Evolutionary conservation across 345 rosid species (phyloP), one percentile per base, ranked within the genome.

Genomic region (Bruguiera gymnorhiza): DNA sequence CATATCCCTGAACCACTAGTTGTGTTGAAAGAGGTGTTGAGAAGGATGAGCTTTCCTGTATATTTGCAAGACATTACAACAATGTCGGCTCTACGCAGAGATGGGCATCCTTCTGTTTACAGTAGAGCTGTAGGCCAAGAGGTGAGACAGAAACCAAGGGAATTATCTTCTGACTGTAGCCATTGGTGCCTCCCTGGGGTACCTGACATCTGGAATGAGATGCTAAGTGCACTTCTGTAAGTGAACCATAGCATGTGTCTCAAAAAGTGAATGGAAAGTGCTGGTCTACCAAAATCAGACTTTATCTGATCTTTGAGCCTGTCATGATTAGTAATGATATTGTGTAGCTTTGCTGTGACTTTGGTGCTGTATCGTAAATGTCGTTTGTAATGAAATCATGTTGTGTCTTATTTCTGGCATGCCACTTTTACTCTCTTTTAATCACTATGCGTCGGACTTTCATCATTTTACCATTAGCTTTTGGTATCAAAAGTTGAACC

Each of bases 161-260:
- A 75, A 43, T 34, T 77, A 62, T 78, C 88, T 3, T 88, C 96
- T 13, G 98, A 94, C 55, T 94, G 98, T 30, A 91, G 90, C 86
- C 97, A 94, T 60, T 94, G 98, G 98, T 94, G 97, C 70, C 93
- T 94, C 69, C 98, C 98, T 26, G 98, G 97, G 1, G 97, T 94
- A 21, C 97, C 98, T 0, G 97, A 94, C 70, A 80, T 76, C 55
- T 94, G 97, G 98, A 94, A 91, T 75, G 98, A 92, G 84, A 88
- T 93, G 95, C 74, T 93, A 61, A 78, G 69, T 78, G 87, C 80
- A 7, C 46, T 85, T 39, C 87, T 88, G 71, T 87, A 68, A 74
- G 66, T 32, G 18, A 29, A 60, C 37, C 26, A 23, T 8, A 6
- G 19, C 23, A 8, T 5, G n/a, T 8, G 37, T n/a, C 2, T 7